A percentile compares a stretch with the other conserved stretches of the same genome.
phyloP scores from a whole-genome alignment of 2,329 filamentous ascomycete genomes.

The Bisporella sp. region DNA sequence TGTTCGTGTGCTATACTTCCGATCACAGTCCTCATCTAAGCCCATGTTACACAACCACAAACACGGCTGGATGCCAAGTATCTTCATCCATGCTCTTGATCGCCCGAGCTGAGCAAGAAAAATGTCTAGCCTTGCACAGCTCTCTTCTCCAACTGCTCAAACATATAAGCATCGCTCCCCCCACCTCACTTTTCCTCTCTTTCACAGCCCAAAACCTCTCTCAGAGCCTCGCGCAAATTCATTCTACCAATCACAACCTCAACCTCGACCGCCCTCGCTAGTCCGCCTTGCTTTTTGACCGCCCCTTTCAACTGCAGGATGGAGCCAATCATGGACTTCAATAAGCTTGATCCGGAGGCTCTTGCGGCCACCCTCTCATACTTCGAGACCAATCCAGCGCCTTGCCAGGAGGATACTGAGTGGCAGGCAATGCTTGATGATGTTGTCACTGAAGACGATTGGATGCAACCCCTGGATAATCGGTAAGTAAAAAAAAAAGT shows the following conservation, averaged over 20 bases:
- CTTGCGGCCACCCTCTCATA: constrained; percentile 5
- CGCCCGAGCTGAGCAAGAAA: too few species aligned
- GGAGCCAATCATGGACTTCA: constrained; percentile 3
- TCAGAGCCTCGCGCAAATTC: constrained; percentile 2
- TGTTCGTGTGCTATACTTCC: too few species aligned
- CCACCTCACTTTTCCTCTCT: neutral
- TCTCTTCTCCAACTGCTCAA: neutral
- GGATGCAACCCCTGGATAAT: constrained; percentile 2
- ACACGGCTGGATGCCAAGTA: too few species aligned
- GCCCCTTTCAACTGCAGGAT: neutral
- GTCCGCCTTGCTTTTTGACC: constrained; percentile 4
- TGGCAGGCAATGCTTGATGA: constrained; percentile 5
- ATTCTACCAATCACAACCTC: neutral
- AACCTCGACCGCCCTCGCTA: constrained; percentile 10
- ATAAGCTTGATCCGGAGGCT: constrained; percentile 1
- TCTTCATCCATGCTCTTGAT: too few species aligned
- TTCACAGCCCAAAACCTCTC: constrained; percentile 1
- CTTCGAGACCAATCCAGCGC: constrained; percentile 6
- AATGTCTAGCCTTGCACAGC: too few species aligned
- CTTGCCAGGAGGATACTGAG: neutral
- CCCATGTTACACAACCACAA: too few species aligned
- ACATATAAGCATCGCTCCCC: constrained; percentile 3
- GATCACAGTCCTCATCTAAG: too few species aligned
- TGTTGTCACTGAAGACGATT: constrained; percentile 4
- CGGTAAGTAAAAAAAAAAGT: constrained; percentile 14